Conservation (phyloP, 805 yeast genomes). For the Metschnikowia baotianmanensis region DNA sequence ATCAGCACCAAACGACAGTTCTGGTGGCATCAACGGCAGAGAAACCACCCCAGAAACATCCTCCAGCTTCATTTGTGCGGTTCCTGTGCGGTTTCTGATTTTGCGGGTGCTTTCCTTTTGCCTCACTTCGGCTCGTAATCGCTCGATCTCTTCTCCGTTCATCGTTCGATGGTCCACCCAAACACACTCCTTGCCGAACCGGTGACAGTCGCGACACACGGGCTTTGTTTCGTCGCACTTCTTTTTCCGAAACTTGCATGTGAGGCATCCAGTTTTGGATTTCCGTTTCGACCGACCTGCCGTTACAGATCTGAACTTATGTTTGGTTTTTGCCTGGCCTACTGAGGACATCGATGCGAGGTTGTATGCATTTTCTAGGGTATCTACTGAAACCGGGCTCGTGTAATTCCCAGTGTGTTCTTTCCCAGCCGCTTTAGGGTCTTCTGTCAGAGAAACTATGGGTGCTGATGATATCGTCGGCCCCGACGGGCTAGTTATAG, state of each 20-base stretch:
- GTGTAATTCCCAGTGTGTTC: too few relatives aligned
- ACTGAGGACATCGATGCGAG: neutral
- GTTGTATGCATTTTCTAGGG: too few relatives aligned
- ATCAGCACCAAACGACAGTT: slow-evolving; percentile 5
- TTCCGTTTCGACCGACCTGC: slow-evolving; percentile 9
- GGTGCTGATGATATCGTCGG: too few relatives aligned
- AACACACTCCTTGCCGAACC: slow-evolving; percentile 46
- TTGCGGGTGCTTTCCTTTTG: slow-evolving; percentile 41
- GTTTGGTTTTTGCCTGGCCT: neutral
- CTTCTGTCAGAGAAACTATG: too few relatives aligned
- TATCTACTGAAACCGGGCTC: too few relatives aligned
- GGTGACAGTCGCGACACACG: slow-evolving; percentile 46
- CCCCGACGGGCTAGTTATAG: too few relatives aligned
- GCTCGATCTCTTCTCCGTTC: slow-evolving; percentile 38
- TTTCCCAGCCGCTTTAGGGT: too few relatives aligned
- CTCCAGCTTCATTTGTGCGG: neutral
- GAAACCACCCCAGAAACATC: neutral
- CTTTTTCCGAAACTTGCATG: slow-evolving; percentile 65
- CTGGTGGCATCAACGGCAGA: slow-evolving; percentile 5
- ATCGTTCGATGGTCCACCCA: slow-evolving; percentile 45
- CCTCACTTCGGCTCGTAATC: slow-evolving; percentile 36
- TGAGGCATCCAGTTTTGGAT: slow-evolving; percentile 62
- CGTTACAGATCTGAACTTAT: neutral
- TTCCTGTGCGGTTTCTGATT: slow-evolving; percentile 34
- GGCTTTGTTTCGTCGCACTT: slow-evolving; percentile 54